Conservation (phyloP, 2,329 filamentous ascomycete species). For the Orbilia ellipsospora region DNA sequence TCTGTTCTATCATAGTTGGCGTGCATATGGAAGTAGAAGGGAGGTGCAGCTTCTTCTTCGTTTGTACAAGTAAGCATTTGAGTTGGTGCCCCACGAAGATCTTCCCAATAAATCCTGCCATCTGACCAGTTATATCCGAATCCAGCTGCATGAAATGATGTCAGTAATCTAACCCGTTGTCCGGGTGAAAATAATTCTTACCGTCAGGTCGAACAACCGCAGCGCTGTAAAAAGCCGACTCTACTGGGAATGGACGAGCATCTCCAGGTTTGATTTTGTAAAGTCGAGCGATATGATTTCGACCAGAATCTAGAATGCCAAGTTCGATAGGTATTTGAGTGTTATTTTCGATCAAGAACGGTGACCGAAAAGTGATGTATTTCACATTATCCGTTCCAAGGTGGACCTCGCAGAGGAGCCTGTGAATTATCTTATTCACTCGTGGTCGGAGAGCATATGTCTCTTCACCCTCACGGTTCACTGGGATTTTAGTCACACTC, state of each 20-base stretch:
- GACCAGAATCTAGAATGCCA: conserved; percentile 85
- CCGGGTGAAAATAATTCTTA: conserved; percentile 17
- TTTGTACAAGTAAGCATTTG: conserved; percentile 88
- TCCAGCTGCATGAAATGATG: conserved; percentile 67
- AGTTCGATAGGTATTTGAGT: conserved; percentile 96
- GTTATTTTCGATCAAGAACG: conserved; percentile 90
- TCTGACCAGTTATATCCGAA: conserved; percentile 97
- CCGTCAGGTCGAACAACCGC: conserved; percentile 87
- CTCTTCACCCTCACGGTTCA: conserved; percentile 94
- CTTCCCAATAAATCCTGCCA: conserved; percentile 91
- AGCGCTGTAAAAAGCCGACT: conserved; percentile 88
- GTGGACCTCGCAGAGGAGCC: conserved; percentile 89
- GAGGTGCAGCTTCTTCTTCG: conserved; percentile 76
- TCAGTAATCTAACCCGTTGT: conserved; percentile 9
- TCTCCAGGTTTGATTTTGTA: conserved; percentile 97
- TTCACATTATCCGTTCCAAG: conserved; percentile 97
- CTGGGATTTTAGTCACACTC: conserved; percentile 82
- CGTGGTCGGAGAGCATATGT: conserved; percentile 89
- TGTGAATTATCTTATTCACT: conserved; percentile 84
- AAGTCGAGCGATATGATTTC: conserved; percentile 93
- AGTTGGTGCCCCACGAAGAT: conserved; percentile 84
- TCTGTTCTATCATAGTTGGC: conserved; percentile 85
- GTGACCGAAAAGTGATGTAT: conserved; percentile 94
- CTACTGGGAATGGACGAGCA: conserved; percentile 87
- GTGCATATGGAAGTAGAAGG: conserved; percentile 97